Base-by-base conservation (phyloP, 495 filamentous ascomycete genomes). In the Aspergillus nidulans region DNA sequence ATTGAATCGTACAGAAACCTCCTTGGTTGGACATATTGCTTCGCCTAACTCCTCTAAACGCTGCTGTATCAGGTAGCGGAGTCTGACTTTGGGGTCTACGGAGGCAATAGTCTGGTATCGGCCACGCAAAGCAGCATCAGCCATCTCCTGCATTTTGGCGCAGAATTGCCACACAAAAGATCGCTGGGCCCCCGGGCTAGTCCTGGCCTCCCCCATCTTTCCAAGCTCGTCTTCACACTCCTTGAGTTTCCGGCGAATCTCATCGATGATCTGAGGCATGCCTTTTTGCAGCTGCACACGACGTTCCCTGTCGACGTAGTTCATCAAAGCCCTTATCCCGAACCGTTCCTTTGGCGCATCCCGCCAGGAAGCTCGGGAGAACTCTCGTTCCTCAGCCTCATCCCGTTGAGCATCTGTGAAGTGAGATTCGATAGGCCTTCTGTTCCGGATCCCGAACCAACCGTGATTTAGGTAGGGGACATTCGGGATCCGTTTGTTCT, bases 61-160 rank as follows among this genome's bases (percentile, higher is more conserved):
- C 10, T 34, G 4, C 36, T 21, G 42, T 7, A 55, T 25, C 32
- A 47, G 28, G 20, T 55, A 47, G 1, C 52, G 52, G 30, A 55
- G 52, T 19, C 21, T 16, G 6, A 26, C 13, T 10, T 24, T 48
- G 16, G 26, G 42, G 15, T 55, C 30, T 1, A 1, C 2, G 3
- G 52, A 48, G 12, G 42, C 41, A 5, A 48, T 43, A 28, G 24
- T 28, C 21, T 53, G 50, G 32, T 43, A 34, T n/a, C 32, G 32
- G 3, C 32, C 38, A 19, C 50, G 39, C 13, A 53, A 30, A 48
- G 10, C 25, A 4, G 42, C 42, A 15, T 48, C 42, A 1, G 42
- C 25, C 52, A 55, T 55, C 32, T 40, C 25, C 28, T 55, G 52
- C 42, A 55, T 55, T 16, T 48, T 30, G 6, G 46, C 23, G 21